These are phyloP conservation scores for Malbranchea cinnamomea DNA, from an alignment of 2,329 filamentous ascomycete species.

Conservation along the genomic window DNA sequence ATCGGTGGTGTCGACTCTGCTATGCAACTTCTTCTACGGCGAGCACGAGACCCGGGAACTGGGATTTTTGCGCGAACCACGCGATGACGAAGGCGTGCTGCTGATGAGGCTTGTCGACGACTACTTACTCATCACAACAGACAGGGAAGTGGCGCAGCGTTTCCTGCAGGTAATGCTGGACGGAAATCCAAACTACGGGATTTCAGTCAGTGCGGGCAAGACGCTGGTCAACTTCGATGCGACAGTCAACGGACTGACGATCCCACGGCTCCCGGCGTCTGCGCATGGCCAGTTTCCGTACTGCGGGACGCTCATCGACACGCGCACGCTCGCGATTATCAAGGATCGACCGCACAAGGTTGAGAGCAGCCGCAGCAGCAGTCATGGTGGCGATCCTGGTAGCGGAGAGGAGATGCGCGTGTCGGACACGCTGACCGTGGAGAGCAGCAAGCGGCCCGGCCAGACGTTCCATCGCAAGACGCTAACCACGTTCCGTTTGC, in stretches of 20 bases:
- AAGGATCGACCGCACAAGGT: slow-evolving; percentile 45
- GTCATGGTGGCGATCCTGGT: too few species aligned
- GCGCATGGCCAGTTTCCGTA: slow-evolving; percentile 53
- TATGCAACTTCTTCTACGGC: slow-evolving; percentile 95
- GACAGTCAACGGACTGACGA: slow-evolving; percentile 36
- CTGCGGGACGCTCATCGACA: slow-evolving; percentile 69
- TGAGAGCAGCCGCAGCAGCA: too few species aligned
- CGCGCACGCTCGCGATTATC: slow-evolving; percentile 55
- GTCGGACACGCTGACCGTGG: slow-evolving; percentile 63
- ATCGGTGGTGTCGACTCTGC: slow-evolving; percentile 66
- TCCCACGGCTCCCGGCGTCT: slow-evolving; percentile 35
- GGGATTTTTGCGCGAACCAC: slow-evolving; percentile 40
- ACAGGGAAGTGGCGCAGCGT: slow-evolving; percentile 46
- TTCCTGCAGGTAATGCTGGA: slow-evolving; percentile 72
- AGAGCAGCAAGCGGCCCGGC: slow-evolving; percentile 56
- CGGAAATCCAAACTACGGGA: slow-evolving; percentile 66
- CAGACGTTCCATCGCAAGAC: slow-evolving; percentile 68
- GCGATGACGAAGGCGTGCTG: slow-evolving; percentile 38
- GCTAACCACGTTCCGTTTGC: slow-evolving; percentile 61
- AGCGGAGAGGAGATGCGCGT: too few species aligned
- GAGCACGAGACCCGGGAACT: slow-evolving; percentile 61
- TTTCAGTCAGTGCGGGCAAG: slow-evolving; percentile 61
- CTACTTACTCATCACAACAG: slow-evolving; percentile 72
- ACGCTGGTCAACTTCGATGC: slow-evolving; percentile 73
- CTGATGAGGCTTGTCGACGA: slow-evolving; percentile 81